Evolutionary conservation across 2,329 filamentous ascomycete genomes (phyloP), one percentile per base, ranked within the genome.

Genomic region (Aspergillus japonicus): DNA sequence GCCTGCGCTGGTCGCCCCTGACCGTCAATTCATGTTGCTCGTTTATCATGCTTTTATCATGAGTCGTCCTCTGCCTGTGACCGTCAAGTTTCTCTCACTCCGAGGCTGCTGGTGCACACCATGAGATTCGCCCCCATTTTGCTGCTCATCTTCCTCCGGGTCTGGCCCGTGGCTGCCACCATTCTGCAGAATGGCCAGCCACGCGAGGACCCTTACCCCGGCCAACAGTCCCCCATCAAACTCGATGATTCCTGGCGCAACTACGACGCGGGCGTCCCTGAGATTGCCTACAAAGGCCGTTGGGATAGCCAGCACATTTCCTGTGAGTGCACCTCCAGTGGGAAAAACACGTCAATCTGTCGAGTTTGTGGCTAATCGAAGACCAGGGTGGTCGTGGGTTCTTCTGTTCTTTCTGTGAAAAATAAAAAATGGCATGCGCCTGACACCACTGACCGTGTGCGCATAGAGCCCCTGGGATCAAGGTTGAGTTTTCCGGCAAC

Each of bases 271-370:
- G 77, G 82, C 67, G 78, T 82, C 1, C 70, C 78, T 1, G 83
- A 87, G 66, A 75, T 88, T 10, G 82, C 83, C 0, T 88, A 87
- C 75, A 86, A 87, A 67, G 85, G 85, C 5, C 77, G 84, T 59
- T 88, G 85, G 85, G 85, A 87, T 68, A 84, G 80, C 35, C 80
- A 84, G 64, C 78, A 84, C 63, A 80, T 86, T 51, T 87, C 83
- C 1, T 87, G 76, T 76, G 72, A 54, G 71, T 35, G 1, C 33
- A 4, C 33, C 11, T 35, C 33, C 0, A 5, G 5, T 35, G 12
- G 58, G 14, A 8, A 16, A 23, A 16, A 23, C 1, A 14, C 29
- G 10, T 29, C 16, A 39, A 24, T 55, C 52, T 48, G 47, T 16
- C 51, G 8, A n/a, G 23, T 35, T 12, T n/a, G 47, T 50, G 23